Evolutionary conservation across 176 grass and related monocot species (phyloP).

Genomic region (Rhynchospora tenuis): DNA sequence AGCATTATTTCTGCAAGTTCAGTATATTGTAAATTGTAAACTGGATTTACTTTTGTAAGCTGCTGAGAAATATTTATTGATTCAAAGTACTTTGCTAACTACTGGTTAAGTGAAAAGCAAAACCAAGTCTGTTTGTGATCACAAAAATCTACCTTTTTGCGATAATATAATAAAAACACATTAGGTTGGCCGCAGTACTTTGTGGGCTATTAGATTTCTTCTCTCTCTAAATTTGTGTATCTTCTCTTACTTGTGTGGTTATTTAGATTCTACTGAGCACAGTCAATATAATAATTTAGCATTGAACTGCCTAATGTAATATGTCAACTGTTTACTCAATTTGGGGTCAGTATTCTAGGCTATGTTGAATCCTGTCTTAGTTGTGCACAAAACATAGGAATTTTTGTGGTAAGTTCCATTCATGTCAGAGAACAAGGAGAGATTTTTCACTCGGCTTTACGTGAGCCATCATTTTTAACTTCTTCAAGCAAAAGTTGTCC

Average conservation of each 20-base stretch:
- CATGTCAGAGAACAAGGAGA: not conserved
- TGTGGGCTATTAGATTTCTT: not conserved
- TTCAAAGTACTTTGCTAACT: not conserved
- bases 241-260: not conserved
- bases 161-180: not conserved
- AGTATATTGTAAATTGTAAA: not conserved
- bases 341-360: not conserved
- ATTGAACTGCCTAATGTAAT: not conserved
- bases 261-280: not conserved
- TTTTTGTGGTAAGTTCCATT: not conserved
- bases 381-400: not conserved
- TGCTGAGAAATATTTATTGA: not conserved
- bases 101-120: not conserved
- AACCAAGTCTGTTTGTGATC: not conserved
- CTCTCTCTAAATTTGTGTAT: not conserved
- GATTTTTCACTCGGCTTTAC: not conserved
- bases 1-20: too few relatives aligned
- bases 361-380: not conserved
- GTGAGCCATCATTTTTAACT: not conserved
- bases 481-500: not conserved
- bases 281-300: not conserved
- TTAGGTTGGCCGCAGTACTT: not conserved
- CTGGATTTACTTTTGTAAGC: not conserved
- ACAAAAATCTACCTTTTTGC: not conserved
- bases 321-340: not conserved